Evolutionary conservation across 139 green algal species (phyloP).

Genomic region (Yamagishiella unicocca): DNA sequence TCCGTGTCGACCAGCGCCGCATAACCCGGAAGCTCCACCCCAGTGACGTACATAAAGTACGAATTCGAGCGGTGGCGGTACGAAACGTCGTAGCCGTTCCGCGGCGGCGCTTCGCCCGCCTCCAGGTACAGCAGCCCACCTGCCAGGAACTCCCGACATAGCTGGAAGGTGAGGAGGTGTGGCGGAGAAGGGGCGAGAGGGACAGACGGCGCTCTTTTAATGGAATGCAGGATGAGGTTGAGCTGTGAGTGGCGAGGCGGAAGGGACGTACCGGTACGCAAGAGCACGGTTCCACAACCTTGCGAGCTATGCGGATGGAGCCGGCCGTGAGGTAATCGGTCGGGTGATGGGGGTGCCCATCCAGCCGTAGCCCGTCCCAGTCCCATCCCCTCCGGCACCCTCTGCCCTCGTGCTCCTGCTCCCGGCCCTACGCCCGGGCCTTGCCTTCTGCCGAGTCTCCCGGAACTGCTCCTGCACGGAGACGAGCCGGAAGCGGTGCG

Average conservation of each 20-base stretch:
- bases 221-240: no score
- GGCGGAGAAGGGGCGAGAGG: background rate
- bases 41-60: slow-evolving; percentile 64
- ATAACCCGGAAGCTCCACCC: slow-evolving; percentile 35
- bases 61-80: slow-evolving; percentile 55
- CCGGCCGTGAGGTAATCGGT: no score
- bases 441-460: slow-evolving; percentile 12
- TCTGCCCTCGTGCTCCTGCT: background rate
- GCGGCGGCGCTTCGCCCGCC: slow-evolving; percentile 36
- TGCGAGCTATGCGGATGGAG: no score
- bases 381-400: no score
- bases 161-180: background rate
- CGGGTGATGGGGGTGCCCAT: no score
- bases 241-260: no score
- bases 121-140: slow-evolving; percentile 61
- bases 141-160: slow-evolving; percentile 33
- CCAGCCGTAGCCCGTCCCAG: no score
- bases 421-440: background rate
- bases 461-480: slow-evolving; percentile 17
- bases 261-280: no score
- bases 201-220: no score
- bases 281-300: no score
- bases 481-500: background rate
- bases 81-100: slow-evolving; percentile 57
- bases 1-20: slow-evolving; percentile 46